phyloP scores from a whole-genome alignment of 768 basidiomycete species.

The Pleurotus tuoliensis region DNA sequence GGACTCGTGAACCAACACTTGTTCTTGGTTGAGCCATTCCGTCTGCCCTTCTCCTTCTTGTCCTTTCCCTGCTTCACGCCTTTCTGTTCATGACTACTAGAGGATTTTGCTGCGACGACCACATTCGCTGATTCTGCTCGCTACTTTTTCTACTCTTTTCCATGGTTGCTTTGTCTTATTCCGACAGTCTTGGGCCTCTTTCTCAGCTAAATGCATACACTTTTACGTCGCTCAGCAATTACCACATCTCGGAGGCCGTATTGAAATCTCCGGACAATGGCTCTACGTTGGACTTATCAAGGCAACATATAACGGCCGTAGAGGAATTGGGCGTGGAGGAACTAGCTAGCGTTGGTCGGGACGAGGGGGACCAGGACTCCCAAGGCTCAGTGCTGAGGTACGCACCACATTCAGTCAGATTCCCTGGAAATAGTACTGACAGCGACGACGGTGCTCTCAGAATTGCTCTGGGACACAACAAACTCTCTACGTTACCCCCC shows the following conservation, averaged over 20 bases:
- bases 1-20: neutral
- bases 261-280: constrained; percentile 70
- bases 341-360: constrained; percentile 59
- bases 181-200: constrained; percentile 1
- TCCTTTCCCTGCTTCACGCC: constrained; percentile 3
- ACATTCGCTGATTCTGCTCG: neutral
- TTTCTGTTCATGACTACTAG: constrained; percentile 13
- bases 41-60: neutral
- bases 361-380: constrained; percentile 35
- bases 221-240: constrained; percentile 9
- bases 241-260: constrained; percentile 61
- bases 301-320: constrained; percentile 73
- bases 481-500: constrained; percentile 70
- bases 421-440: neutral
- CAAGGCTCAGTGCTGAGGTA: constrained; percentile 62
- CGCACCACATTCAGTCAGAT: constrained; percentile 12
- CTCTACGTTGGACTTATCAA: constrained; percentile 80
- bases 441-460: constrained; percentile 32
- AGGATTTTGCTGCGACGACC: neutral
- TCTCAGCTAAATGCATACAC: constrained; percentile 9
- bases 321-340: constrained; percentile 72
- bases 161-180: constrained; percentile 8
- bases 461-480: constrained; percentile 84
- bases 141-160: constrained; percentile 1
- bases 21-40: constrained; percentile 2